phyloP scores from a whole-genome alignment of 768 basidiomycete genomes.

The Russula virescens region DNA sequence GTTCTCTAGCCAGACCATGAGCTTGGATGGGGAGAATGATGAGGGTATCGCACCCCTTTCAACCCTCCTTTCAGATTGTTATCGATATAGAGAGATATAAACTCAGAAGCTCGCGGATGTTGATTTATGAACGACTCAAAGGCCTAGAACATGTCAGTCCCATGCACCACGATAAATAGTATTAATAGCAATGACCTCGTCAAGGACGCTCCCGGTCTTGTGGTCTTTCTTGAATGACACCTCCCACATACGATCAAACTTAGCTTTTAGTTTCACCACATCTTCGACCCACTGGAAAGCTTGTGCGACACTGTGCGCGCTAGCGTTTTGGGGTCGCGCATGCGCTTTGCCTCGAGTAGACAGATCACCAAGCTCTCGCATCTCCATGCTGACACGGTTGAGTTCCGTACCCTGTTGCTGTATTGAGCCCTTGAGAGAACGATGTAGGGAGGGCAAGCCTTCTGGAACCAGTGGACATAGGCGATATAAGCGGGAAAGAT shows the following conservation, averaged over 20 bases:
- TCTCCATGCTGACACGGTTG: conserved; percentile 49
- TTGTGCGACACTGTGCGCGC: conserved; percentile 43
- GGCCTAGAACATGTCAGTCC: conserved; percentile 47
- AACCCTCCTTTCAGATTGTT: conserved; percentile 92
- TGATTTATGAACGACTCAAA: conserved; percentile 88
- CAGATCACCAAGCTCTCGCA: conserved; percentile 32
- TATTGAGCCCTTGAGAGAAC: conserved; percentile 66
- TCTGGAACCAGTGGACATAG: conserved; percentile 62
- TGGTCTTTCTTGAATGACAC: conserved; percentile 66
- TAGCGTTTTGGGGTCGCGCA: conserved; percentile 33
- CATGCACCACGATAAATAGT: neutral
- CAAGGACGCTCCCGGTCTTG: conserved; percentile 71
- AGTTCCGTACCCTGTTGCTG: conserved; percentile 69
- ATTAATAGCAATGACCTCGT: conserved; percentile 55
- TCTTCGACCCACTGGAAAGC: conserved; percentile 94
- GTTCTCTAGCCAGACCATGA: conserved; percentile 65
- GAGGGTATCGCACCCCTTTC: conserved; percentile 65
- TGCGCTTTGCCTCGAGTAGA: conserved; percentile 47
- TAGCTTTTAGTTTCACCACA: conserved; percentile 87
- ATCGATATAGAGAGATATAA: conserved; percentile 94
- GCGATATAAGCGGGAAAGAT: conserved; percentile 74
- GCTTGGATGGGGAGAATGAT: neutral
- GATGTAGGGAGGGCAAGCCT: conserved; percentile 60
- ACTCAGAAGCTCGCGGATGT: conserved; percentile 86
- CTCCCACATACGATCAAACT: conserved; percentile 72